Conservation (phyloP, 768 basidiomycete species). For the Tylopilus rubrobrunneus region DNA sequence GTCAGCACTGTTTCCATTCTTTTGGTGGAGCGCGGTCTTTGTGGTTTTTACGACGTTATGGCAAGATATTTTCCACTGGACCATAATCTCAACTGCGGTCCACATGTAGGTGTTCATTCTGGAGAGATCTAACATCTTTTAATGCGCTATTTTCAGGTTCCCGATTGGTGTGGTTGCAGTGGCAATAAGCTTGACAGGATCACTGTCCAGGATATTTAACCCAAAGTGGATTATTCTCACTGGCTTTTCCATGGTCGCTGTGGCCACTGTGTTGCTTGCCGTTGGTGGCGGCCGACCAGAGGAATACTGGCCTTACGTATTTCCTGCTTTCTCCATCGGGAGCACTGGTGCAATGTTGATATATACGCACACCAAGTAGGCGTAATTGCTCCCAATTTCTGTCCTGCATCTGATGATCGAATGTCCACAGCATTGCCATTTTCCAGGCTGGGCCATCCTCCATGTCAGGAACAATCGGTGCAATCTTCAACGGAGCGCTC, state of each 20-base stretch:
- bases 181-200: conserved; percentile 35
- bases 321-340: conserved; percentile 50
- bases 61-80: conserved; percentile 43
- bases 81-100: conserved; percentile 34
- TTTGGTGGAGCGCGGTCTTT: conserved; percentile 40
- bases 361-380: conserved; percentile 46
- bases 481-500: conserved; percentile 52
- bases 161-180: conserved; percentile 41
- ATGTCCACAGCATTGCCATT: conserved; percentile 41
- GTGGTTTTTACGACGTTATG: conserved; percentile 35
- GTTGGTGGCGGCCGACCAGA: conserved; percentile 37
- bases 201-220: conserved; percentile 34
- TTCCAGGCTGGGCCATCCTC: conserved; percentile 44
- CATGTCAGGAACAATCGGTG: conserved; percentile 52
- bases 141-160: conserved; percentile 25
- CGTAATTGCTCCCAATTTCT: not conserved
- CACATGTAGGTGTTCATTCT: conserved; percentile 32
- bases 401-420: not conserved
- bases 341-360: conserved; percentile 42
- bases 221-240: conserved; percentile 45
- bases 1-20: conserved; percentile 35
- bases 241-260: conserved; percentile 36
- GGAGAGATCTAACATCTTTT: not conserved
- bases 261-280: conserved; percentile 40
- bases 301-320: conserved; percentile 44